Evolutionary conservation across 177 flowering plant species (phyloP), one percentile per base, ranked within the genome.

Genomic region (Vitis hybrid): DNA sequence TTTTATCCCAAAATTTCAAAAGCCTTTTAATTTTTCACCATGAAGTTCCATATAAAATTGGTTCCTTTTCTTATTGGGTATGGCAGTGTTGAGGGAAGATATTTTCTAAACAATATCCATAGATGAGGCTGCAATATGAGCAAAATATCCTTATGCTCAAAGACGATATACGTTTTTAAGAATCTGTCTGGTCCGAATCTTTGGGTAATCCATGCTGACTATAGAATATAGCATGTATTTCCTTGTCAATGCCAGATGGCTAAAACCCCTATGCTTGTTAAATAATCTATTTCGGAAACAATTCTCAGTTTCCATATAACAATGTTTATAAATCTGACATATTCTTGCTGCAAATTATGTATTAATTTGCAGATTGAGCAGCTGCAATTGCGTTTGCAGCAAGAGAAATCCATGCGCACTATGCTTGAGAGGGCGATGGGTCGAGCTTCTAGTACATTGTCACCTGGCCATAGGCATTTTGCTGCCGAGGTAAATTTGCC

Each of bases 381-480:
- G 79, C 83, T 93, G 71, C 97, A 91, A 70, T 60, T 71, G 62
- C 87, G 76, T 35, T 73, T 93, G 78, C 91, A 88, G 71, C 88
- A 93, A 69, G 98, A 93, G 83, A 91, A 80, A 78, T 82, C 87
- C 13, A 88, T 90, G 91, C 87, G 94, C 48, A 63, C 65, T 59
- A 71, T 82, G 86, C 98, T 93, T 65, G 95, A 93, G 87, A 86
- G 84, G 71, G 90, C 95, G 73, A 91, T 90, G 88, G 95, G 95
- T 51, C 84, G 97, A 74, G 88, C 84, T 73, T 93, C 98, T 15
- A 93, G 97, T 75, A 88, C 95, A 56, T 73, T 93, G 60, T 93
- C 98, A 63, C 97, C 97, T 11, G 97, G 98, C 48, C 98, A 93
- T 66, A 82, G 92, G 78, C 93, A 93, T 82, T 79, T 90, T 77